Conservation (phyloP, 2,329 filamentous ascomycete genomes). For the Hypoxylon sp. region DNA sequence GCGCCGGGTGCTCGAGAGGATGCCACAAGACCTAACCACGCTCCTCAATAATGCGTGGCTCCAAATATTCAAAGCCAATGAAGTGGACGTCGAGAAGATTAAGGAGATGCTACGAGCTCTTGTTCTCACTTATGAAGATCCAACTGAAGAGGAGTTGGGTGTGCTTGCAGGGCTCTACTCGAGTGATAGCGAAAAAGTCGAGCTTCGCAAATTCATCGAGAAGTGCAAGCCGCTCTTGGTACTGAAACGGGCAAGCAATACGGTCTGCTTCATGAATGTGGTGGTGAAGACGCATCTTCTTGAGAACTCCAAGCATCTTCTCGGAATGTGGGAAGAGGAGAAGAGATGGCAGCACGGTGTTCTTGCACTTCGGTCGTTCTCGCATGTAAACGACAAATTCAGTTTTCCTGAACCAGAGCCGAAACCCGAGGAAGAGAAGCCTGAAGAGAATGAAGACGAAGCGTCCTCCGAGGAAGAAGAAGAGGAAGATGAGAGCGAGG, state of each 20-base stretch:
- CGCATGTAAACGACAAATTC: slow-evolving; percentile 53
- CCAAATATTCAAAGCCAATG: slow-evolving; percentile 52
- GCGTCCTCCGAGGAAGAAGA: slow-evolving; percentile 29
- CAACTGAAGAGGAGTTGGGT: slow-evolving; percentile 54
- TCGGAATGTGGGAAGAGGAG: slow-evolving; percentile 54
- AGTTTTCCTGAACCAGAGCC: slow-evolving; percentile 45
- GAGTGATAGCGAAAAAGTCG: slow-evolving; percentile 49
- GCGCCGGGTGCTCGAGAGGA: slow-evolving; percentile 54
- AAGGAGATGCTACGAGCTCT: slow-evolving; percentile 58
- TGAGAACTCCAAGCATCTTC: slow-evolving; percentile 52
- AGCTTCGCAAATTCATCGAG: slow-evolving; percentile 52
- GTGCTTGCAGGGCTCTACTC: slow-evolving; percentile 53
- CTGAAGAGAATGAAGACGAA: slow-evolving; percentile 24
- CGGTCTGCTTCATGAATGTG: slow-evolving; percentile 49
- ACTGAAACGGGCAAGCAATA: slow-evolving; percentile 42
- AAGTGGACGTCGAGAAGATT: slow-evolving; percentile 52
- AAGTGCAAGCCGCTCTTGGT: slow-evolving; percentile 54
- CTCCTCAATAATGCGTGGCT: slow-evolving; percentile 55
- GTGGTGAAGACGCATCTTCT: slow-evolving; percentile 56
- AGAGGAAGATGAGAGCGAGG: slow-evolving; percentile 22
- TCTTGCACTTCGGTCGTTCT: slow-evolving; percentile 54
- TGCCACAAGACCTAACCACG: slow-evolving; percentile 54
- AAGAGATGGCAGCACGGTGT: slow-evolving; percentile 58
- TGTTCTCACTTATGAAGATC: slow-evolving; percentile 57
- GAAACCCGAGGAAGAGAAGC: slow-evolving; percentile 14